These are phyloP conservation scores for Botrytis elliptica DNA, from an alignment of 2,329 filamentous ascomycete genomes.

Conservation along the genomic window DNA sequence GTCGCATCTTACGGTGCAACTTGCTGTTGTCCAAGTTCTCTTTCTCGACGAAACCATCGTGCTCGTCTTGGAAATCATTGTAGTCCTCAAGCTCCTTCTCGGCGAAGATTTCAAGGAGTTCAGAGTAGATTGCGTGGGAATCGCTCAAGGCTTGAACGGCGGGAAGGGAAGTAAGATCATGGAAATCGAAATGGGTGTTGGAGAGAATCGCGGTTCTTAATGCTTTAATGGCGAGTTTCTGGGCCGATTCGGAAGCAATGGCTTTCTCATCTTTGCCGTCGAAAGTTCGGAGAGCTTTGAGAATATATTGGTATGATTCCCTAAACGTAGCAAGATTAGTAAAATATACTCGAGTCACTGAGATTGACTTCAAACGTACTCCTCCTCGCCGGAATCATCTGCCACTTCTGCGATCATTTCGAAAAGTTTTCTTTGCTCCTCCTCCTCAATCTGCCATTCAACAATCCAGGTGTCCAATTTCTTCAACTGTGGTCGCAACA, in stretches of 20 bases:
- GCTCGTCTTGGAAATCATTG: constrained; percentile 91
- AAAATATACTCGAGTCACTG: not conserved
- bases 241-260: constrained; percentile 57
- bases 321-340: constrained; percentile 40
- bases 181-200: constrained; percentile 69
- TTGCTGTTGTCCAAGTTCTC: constrained; percentile 69
- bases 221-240: constrained; percentile 62
- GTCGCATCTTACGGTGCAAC: constrained; percentile 91
- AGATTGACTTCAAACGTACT: constrained; percentile 51
- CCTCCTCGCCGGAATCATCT: constrained; percentile 71
- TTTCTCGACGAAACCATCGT: constrained; percentile 79
- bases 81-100: constrained; percentile 94
- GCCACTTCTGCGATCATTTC: constrained; percentile 80
- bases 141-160: constrained; percentile 84
- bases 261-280: constrained; percentile 56
- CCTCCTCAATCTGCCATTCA: constrained; percentile 78
- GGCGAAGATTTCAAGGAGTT: constrained; percentile 93
- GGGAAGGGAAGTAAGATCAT: constrained; percentile 67
- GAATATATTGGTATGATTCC: constrained; percentile 65
- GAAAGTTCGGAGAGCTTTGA: constrained; percentile 62
- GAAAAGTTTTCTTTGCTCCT: constrained; percentile 82
- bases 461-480: constrained; percentile 79
- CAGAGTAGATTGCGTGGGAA: constrained; percentile 79
- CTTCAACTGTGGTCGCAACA: constrained; percentile 77
- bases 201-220: constrained; percentile 66